Evolutionary conservation across 2,329 filamentous ascomycete genomes (phyloP), one percentile per base, ranked within the genome.

Genomic region (Periconia sp.): DNA sequence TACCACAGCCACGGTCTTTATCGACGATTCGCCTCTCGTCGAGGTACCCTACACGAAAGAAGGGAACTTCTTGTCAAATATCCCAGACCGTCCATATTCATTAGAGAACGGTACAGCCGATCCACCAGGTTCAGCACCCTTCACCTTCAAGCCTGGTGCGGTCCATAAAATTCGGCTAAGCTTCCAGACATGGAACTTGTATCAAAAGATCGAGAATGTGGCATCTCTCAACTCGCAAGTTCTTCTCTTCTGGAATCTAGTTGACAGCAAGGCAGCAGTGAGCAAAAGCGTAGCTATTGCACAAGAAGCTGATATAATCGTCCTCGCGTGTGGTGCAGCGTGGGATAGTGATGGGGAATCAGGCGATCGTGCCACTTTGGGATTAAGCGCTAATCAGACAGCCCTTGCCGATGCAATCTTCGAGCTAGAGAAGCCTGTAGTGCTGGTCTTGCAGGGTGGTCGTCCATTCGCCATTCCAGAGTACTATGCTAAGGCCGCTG

Each of bases 281-380:
- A 37, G 48, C n/a, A 56, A 74, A 46, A 73, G 73, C 13, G 60
- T 70, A 2, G 43, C 59, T 4, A 25, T 72, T 12, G 71, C 73
- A 3, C 43, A 52, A 7, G 54, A 63, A 3, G 63, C 73, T 2
- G 71, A 75, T 40, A 18, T 73, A 2, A 59, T 75, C 4, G 44
- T 76, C 10, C 61, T 76, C 9, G 62, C 72, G 1, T 57, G 73
- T 1, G 73, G 73, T 2, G 71, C 70, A 3, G 67, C 66, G n/a
- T 76, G 73, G 73, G 73, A 74, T 46, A 73, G 69, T 40, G 73
- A 76, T 40, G 73, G 72, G 26, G 73, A 76, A 54, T 62, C 57
- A 34, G 73, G 69, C 11, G 73, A 76, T 31, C 58, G 73, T 11
- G 70, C 65, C 3, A 72, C 66, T 0, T 54, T 76, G 0, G 59